These are phyloP conservation scores for Candida nanaspora DNA, from an alignment of 805 yeast species.

Conservation along the genomic window DNA sequence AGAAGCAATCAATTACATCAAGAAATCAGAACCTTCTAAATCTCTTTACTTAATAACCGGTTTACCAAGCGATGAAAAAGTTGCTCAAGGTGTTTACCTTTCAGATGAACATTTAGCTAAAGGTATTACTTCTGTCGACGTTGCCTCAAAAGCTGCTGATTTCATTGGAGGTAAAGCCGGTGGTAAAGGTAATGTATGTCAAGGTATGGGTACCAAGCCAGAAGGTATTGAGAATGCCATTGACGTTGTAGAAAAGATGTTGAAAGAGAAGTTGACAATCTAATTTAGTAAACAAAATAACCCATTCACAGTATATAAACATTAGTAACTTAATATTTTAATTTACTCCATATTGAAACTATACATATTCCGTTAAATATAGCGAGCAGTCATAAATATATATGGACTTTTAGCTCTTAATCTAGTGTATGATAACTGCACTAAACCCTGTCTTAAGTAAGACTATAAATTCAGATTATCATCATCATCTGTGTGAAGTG, in stretches of 20 bases:
- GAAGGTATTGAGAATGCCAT: slow-evolving; percentile 68
- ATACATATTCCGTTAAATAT: too few species aligned
- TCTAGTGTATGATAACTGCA: too few species aligned
- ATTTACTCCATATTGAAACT: too few species aligned
- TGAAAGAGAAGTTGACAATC: slow-evolving; percentile 41
- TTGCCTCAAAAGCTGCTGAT: slow-evolving; percentile 63
- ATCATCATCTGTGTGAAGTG: too few species aligned
- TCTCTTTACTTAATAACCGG: slow-evolving; percentile 79
- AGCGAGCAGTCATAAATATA: too few species aligned
- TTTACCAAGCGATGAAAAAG: slow-evolving; percentile 48
- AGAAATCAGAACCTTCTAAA: slow-evolving; percentile 67
- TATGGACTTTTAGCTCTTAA: too few species aligned
- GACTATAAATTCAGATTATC: too few species aligned
- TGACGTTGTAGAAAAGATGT: slow-evolving; percentile 53
- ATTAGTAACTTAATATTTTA: too few species aligned
- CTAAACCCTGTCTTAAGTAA: too few species aligned
- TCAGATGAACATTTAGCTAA: slow-evolving; percentile 61
- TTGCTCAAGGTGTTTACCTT: slow-evolving; percentile 93
- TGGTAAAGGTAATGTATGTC: slow-evolving; percentile 94
- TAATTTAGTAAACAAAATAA: background rate
- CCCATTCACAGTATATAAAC: too few species aligned
- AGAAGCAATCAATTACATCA: slow-evolving; percentile 82
- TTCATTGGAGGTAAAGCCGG: slow-evolving; percentile 96
- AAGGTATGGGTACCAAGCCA: slow-evolving; percentile 91
- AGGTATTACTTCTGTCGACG: slow-evolving; percentile 68